Evolutionary conservation across 495 filamentous ascomycete genomes (phyloP).

Genomic region (Talaromyces nanjingensis): DNA sequence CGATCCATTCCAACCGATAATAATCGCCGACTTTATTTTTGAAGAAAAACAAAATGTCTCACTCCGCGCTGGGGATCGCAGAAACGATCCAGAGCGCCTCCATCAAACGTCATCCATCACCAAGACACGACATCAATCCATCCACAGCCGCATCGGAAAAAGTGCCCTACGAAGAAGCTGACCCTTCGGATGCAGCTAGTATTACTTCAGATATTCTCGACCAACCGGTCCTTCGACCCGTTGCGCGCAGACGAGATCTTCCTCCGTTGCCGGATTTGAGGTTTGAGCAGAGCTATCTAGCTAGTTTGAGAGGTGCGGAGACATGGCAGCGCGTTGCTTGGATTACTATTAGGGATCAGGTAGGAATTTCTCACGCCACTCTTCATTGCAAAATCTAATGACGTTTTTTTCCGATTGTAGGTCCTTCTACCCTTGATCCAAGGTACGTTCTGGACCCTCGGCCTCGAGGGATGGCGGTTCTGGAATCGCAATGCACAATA

Average conservation of each 20-base stretch:
- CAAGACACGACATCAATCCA: conserved; percentile 72
- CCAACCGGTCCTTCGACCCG: conserved; percentile 45
- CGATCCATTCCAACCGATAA: neutral
- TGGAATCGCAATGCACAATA: conserved; percentile 71
- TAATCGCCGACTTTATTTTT: neutral
- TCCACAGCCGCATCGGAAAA: conserved; percentile 61
- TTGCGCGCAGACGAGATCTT: conserved; percentile 49
- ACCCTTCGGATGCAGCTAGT: conserved; percentile 39
- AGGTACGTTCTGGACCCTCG: conserved; percentile 76
- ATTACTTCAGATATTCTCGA: conserved; percentile 39
- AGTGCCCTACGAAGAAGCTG: conserved; percentile 31
- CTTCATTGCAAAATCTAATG: too few relatives aligned
- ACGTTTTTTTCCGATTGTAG: conserved; percentile 28
- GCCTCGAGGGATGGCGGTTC: conserved; percentile 71
- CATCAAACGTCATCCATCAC: conserved; percentile 61
- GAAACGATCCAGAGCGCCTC: conserved; percentile 74
- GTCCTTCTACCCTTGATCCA: conserved; percentile 77
- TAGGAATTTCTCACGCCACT: too few relatives aligned
- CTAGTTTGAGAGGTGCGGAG: conserved; percentile 69
- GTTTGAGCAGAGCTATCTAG: conserved; percentile 96
- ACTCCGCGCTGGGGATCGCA: conserved; percentile 53
- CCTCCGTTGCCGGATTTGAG: conserved; percentile 87
- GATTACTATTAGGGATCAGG: conserved; percentile 87
- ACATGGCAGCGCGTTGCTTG: conserved; percentile 68
- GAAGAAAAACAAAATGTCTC: conserved; percentile 26